Percentiles rank a stretch among this genome's conserved stretches.
Conservation (phyloP, 495 filamentous ascomycete genomes). For the Patellaria atrata region DNA sequence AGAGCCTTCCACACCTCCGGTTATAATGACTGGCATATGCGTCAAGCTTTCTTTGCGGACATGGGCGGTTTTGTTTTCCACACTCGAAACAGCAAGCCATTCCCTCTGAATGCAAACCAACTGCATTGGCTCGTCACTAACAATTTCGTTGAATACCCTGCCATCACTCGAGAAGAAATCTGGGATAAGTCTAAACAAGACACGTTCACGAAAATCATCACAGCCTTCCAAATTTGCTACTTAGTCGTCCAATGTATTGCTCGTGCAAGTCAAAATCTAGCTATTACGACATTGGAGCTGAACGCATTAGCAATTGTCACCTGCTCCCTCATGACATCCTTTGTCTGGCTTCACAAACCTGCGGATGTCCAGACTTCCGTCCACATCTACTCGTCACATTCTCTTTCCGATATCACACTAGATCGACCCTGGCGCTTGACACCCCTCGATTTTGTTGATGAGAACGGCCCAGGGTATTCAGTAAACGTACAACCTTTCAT, state of each 20-base stretch:
- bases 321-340: slow-evolving; percentile 13
- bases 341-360: slow-evolving; percentile 21
- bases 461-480: slow-evolving; percentile 10
- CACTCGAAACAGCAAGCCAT: slow-evolving; percentile 11
- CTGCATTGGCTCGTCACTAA: slow-evolving; percentile 19
- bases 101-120: slow-evolving; percentile 24
- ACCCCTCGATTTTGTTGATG: slow-evolving; percentile 6
- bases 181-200: slow-evolving; percentile 4
- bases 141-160: slow-evolving; percentile 6
- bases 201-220: slow-evolving; percentile 1
- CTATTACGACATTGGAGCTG: slow-evolving; percentile 3
- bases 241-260: slow-evolving; percentile 3
- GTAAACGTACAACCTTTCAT: slow-evolving; percentile 10
- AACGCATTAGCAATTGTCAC: slow-evolving; percentile 16
- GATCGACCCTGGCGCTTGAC: slow-evolving; percentile 2
- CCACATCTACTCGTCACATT: slow-evolving; percentile 5
- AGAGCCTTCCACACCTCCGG: slow-evolving; percentile 7
- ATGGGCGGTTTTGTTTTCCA: slow-evolving; percentile 25
- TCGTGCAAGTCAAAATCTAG: slow-evolving; percentile 1
- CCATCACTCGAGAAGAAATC: slow-evolving; percentile 1
- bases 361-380: slow-evolving; percentile 2
- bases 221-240: slow-evolving; percentile 3
- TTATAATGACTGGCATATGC: slow-evolving; percentile 17
- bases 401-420: slow-evolving; percentile 3
- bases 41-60: slow-evolving; percentile 27